Percentiles rank a stretch among this genome's conserved stretches.
These are phyloP conservation scores for Chlorencoelia australis DNA, from an alignment of 2,329 filamentous ascomycete genomes.

Conservation along the genomic window DNA sequence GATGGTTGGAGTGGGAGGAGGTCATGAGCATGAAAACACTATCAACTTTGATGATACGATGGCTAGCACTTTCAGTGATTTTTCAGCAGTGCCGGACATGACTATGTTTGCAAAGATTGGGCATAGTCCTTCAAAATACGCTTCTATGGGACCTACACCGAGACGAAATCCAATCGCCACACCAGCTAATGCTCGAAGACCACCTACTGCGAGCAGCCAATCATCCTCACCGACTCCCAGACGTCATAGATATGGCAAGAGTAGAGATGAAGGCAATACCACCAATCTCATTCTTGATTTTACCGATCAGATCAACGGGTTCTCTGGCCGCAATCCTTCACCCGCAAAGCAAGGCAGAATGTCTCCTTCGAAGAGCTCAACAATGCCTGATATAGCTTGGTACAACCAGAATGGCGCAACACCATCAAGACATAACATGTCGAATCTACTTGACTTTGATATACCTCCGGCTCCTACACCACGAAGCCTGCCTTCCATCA, in stretches of 20 bases:
- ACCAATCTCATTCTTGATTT: conserved; percentile 81
- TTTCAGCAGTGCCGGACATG: conserved; percentile 83
- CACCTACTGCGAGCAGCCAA: conserved; percentile 10
- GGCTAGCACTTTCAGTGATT: conserved; percentile 53
- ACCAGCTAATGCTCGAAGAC: conserved; percentile 22
- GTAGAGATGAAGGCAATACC: conserved; percentile 40
- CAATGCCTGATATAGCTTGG: conserved; percentile 18
- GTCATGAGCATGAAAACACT: conserved; percentile 13
- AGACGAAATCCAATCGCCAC: conserved; percentile 21
- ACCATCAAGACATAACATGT: conserved; percentile 33
- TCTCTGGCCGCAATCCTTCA: conserved; percentile 35
- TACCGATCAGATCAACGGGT: conserved; percentile 62
- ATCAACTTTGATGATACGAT: conserved; percentile 29
- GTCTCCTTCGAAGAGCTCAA: conserved; percentile 34
- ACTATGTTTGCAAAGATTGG: conserved; percentile 70
- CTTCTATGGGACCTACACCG: conserved; percentile 31
- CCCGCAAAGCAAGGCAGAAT: conserved; percentile 39
- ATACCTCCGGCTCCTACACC: conserved; percentile 90
- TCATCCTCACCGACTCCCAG: conserved; percentile 32
- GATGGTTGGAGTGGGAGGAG: conserved; percentile 22
- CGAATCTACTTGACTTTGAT: conserved; percentile 78
- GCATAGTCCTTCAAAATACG: conserved; percentile 49
- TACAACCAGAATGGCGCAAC: conserved; percentile 10
- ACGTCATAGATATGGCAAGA: conserved; percentile 24
- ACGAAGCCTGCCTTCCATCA: conserved; percentile 81